Base-by-base conservation (phyloP, 768 basidiomycete genomes). In the Mycena filopes region DNA sequence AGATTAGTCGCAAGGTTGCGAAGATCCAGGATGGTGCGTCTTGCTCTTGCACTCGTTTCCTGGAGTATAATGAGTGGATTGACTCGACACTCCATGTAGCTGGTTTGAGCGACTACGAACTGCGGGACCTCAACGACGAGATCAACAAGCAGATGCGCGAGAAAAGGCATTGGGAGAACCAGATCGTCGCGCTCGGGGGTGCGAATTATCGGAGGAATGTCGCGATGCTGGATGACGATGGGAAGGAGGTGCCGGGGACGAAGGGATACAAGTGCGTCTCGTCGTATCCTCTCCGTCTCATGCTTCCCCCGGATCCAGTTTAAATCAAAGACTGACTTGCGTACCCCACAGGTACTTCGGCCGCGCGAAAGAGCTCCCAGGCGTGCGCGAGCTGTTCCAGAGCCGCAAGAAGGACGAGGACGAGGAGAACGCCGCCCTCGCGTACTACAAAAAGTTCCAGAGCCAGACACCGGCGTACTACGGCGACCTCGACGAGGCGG, bases 151-250 rank as follows among this genome's bases (percentile, higher is more conserved):
- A 98, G 16, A 81, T 99, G 84, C 86, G 97, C 38, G 97, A 99
- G 80, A 98, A 99, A 76, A 79, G 92, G 46, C 96, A 98, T 77
- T 99, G 95, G 94, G 97, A 99, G 81, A 96, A 96, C 70, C 96
- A 98, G 76, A 98, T 99, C 54, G 91, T 98, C n/a, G 90, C 90
- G 96, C 82, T 98, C 1, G 96, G 96, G 48, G 97, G 97, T 67
- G 97, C 96, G 23, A 99, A 98, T 75, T 99, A 98, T 76, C 84
- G 94, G 72, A 83, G 97, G 55, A 98, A 95, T 74, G 93, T 96
- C 15, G 90, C 94, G 53, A 96, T 96, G 93, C 72, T 95, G 70
- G 95, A 97, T 74, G 95, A 95, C 63, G 96, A 97, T 71, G 96
- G 97, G 13, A 93, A 92, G 77, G 96, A 98, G 77, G 96, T 98